These are phyloP conservation scores for Cyclanthera cordifolia DNA, from an alignment of 306 rosid species.

Conservation along the genomic window DNA sequence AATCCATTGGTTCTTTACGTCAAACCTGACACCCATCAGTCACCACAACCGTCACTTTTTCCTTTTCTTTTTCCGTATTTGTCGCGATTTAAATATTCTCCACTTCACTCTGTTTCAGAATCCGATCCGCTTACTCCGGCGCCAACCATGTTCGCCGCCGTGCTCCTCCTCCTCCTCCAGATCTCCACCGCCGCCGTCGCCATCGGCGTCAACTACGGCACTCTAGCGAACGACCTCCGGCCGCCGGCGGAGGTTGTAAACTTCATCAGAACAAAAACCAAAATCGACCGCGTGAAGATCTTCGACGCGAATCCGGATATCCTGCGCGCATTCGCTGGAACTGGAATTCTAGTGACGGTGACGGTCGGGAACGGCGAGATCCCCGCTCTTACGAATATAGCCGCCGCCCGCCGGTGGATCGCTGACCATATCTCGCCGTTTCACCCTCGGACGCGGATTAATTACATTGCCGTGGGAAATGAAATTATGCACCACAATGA, in stretches of 20 bases:
- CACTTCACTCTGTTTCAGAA: neutral
- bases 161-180: slow-evolving; percentile 32
- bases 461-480: slow-evolving; percentile 62
- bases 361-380: slow-evolving; percentile 74
- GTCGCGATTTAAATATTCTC: neutral
- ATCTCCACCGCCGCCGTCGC: slow-evolving; percentile 26
- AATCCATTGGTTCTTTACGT: neutral
- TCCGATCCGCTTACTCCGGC: too few relatives aligned
- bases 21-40: neutral
- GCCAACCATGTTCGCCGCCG: slow-evolving; percentile 19
- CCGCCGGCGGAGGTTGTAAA: slow-evolving; percentile 46
- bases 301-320: slow-evolving; percentile 66
- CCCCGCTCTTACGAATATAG: slow-evolving; percentile 8
- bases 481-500: slow-evolving; percentile 67
- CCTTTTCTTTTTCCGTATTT: neutral
- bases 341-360: slow-evolving; percentile 55
- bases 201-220: slow-evolving; percentile 86
- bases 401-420: slow-evolving; percentile 51
- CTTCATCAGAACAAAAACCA: slow-evolving; percentile 47
- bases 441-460: slow-evolving; percentile 43
- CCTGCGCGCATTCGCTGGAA: slow-evolving; percentile 60
- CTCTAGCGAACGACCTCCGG: slow-evolving; percentile 63
- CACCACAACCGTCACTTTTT: neutral
- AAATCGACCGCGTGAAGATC: slow-evolving; percentile 60
- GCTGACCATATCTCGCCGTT: slow-evolving; percentile 36